Evolutionary conservation across 2,329 filamentous ascomycete genomes (phyloP).

Genomic region (Coleophoma crateriformis): DNA sequence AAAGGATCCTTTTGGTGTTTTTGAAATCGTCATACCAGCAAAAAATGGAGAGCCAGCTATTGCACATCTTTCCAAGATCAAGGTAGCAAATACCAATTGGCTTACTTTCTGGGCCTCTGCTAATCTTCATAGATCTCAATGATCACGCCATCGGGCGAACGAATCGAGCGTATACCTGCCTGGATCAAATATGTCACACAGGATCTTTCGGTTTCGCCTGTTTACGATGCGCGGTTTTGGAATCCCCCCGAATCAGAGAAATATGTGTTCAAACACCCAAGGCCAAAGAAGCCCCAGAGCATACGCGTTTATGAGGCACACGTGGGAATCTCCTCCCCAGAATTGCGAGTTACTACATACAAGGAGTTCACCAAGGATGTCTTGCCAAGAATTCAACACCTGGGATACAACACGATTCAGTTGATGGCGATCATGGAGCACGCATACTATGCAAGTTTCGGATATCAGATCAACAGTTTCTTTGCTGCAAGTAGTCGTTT

Average conservation of each 20-base stretch:
- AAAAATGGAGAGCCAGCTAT: slow-evolving; percentile 73
- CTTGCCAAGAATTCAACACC: slow-evolving; percentile 80
- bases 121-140: slow-evolving; percentile 64
- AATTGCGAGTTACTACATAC: slow-evolving; percentile 84
- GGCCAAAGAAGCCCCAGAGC: slow-evolving; percentile 78
- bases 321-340: slow-evolving; percentile 91
- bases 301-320: slow-evolving; percentile 98
- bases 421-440: slow-evolving; percentile 99
- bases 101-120: neutral
- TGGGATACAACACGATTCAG: slow-evolving; percentile 97
- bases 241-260: slow-evolving; percentile 73
- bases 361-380: slow-evolving; percentile 95
- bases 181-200: slow-evolving; percentile 99
- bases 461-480: slow-evolving; percentile 98
- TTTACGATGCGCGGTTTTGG: slow-evolving; percentile 96
- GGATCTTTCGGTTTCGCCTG: slow-evolving; percentile 80
- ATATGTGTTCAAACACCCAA: slow-evolving; percentile 79
- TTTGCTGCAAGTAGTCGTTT: slow-evolving; percentile 96
- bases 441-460: slow-evolving; percentile 98
- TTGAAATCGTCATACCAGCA: slow-evolving; percentile 73
- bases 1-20: slow-evolving; percentile 79
- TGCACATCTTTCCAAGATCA: slow-evolving; percentile 90
- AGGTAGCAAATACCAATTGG: slow-evolving; percentile 47
- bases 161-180: slow-evolving; percentile 81
- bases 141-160: slow-evolving; percentile 70